A percentile compares a stretch with the other conserved stretches of the same genome.
phyloP scores from a whole-genome alignment of 1,139 yeast species.

The Neolecta irregularis region DNA sequence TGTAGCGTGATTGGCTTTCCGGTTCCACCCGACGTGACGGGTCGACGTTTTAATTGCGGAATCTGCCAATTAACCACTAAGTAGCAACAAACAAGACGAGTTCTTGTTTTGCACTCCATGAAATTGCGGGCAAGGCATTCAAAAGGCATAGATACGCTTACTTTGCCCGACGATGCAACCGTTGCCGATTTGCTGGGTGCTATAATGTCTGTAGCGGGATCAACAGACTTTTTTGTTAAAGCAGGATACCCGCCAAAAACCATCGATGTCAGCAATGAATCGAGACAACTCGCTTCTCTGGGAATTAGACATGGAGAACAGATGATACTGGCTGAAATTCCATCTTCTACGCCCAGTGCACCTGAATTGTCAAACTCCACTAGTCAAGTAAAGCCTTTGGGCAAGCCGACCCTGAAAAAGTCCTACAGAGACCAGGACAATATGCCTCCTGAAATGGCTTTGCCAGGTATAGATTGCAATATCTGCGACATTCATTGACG shows the following conservation, averaged over 20 bases:
- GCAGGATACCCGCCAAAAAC: constrained; percentile 49
- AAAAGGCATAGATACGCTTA: constrained; percentile 18
- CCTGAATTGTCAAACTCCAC: neutral
- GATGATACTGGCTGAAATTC: constrained; percentile 26
- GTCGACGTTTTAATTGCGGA: too few species aligned
- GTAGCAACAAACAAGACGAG: too few species aligned
- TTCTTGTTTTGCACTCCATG: too few species aligned
- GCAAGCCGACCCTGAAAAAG: constrained; percentile 11
- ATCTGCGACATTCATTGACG: constrained; percentile 2
- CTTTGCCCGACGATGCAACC: constrained; percentile 19
- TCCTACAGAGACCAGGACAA: constrained; percentile 15
- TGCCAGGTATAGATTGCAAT: neutral
- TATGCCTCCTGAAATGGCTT: neutral
- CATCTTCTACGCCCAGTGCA: neutral
- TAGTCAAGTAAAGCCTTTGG: neutral
- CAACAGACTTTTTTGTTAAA: constrained; percentile 23
- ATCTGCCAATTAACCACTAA: too few species aligned
- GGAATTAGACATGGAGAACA: constrained; percentile 48
- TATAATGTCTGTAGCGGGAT: constrained; percentile 11
- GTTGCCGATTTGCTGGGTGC: constrained; percentile 19
- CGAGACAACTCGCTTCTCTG: constrained; percentile 23
- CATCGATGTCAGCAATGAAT: constrained; percentile 23
- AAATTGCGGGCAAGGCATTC: too few species aligned
- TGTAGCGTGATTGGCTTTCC: too few species aligned
- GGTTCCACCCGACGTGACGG: too few species aligned